Base-by-base conservation (phyloP, 83 land plant species). In the Diphasiastrum complanatum region DNA sequence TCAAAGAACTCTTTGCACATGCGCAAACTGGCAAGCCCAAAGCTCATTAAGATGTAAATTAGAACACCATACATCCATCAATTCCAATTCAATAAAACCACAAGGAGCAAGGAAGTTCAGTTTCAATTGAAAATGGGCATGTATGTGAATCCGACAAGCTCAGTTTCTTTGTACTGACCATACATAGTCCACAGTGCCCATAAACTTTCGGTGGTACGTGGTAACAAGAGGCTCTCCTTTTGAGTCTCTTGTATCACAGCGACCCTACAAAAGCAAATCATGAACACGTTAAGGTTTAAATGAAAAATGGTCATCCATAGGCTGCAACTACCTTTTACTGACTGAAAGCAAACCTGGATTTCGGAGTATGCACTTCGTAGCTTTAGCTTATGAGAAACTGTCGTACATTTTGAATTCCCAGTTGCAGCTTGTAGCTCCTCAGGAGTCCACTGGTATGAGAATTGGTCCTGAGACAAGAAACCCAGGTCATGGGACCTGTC, bases 121-220 rank as follows among this genome's bases (percentile, higher is more conserved):
- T n/a, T n/a, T n/a, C n/a, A n/a, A n/a, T n/a, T n/a, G n/a, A n/a
- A n/a, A n/a, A n/a, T n/a, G n/a, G n/a, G n/a, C n/a, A n/a, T n/a
- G n/a, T n/a, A n/a, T n/a, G n/a, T n/a, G n/a, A n/a, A n/a, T n/a
- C n/a, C n/a, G n/a, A n/a, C n/a, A n/a, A n/a, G n/a, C n/a, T n/a
- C n/a, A n/a, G n/a, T n/a, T n/a, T n/a, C n/a, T n/a, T n/a, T n/a
- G n/a, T n/a, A n/a, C n/a, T n/a, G n/a, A 86, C 92, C 87, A 86
- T 20, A 86, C 50, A 63, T 83, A 86, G 60, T 86, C 92, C 51
- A 83, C 92, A 64, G 92, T 86, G 49, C 87, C 92, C 56, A 78
- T 51, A 53, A 86, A 86, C 65, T 83, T 86, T 10, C 73, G 65
- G 65, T 86, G 92, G 37, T 71, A 86, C 5, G 88, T 71, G 0